phyloP scores from a whole-genome alignment of 1,139 yeast species.

The Wickerhamiella pararugosa region DNA sequence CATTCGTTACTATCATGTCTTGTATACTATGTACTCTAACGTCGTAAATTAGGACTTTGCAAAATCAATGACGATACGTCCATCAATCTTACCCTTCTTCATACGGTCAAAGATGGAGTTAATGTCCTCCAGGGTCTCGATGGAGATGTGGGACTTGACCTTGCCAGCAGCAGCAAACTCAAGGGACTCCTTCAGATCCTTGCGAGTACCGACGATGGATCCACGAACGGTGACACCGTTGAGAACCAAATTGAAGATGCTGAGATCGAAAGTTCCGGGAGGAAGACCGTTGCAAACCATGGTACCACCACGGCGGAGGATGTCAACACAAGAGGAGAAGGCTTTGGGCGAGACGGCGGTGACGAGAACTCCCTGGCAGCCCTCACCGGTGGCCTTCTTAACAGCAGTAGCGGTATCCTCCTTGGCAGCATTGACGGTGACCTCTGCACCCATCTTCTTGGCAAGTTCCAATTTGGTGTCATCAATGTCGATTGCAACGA shows the following conservation, averaged over 20 bases:
- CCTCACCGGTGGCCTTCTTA: conserved; percentile 2
- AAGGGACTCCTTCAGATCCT: conserved; percentile 63
- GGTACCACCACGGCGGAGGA: conserved; percentile 61
- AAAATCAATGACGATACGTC: conserved; percentile 5
- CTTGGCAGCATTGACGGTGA: conserved; percentile 19
- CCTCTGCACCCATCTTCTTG: conserved; percentile 52
- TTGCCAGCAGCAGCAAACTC: conserved; percentile 58
- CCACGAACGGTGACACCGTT: conserved; percentile 53
- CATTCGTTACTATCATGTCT: background rate
- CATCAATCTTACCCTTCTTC: conserved; percentile 6
- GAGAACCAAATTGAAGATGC: conserved; percentile 51
- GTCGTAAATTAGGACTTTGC: background rate
- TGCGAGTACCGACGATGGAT: conserved; percentile 70
- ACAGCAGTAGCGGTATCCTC: background rate
- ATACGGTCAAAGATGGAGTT: conserved; percentile 6
- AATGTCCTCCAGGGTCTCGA: conserved; percentile 37
- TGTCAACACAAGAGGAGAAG: conserved; percentile 49
- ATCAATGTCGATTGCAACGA: conserved; percentile 64
- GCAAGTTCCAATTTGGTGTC: conserved; percentile 44
- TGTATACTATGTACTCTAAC: background rate
- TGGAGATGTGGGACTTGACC: conserved; percentile 43
- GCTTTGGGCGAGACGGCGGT: conserved; percentile 69
- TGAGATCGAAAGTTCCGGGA: conserved; percentile 19
- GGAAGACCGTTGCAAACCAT: conserved; percentile 75
- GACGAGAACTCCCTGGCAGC: conserved; percentile 52